phyloP scores from a whole-genome alignment of 169 alveolate genomes.

The Plasmodium falciparum region DNA sequence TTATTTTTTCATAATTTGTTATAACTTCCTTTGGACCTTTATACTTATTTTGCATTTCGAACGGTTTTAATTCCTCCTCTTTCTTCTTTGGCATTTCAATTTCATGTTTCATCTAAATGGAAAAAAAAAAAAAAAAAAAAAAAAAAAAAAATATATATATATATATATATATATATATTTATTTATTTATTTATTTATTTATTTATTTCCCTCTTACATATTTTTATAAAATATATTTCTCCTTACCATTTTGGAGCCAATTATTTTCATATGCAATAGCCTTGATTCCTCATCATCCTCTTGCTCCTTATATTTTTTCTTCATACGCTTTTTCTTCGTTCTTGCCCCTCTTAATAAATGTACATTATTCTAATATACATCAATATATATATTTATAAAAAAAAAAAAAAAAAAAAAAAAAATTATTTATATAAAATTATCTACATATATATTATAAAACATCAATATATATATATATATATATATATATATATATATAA shows the following conservation, averaged over 20 bases:
- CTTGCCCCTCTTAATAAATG: constrained; percentile 68
- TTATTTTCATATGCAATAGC: constrained; percentile 56
- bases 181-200: background rate
- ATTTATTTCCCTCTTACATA: background rate
- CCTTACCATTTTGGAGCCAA: constrained; percentile 42
- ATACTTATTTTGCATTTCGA: constrained; percentile 26
- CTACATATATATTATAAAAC: constrained; percentile 2
- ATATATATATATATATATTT: background rate
- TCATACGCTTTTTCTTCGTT: constrained; percentile 61
- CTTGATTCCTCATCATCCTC: constrained; percentile 66
- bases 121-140: background rate
- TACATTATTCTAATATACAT: constrained; percentile 32
- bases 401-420: constrained; percentile 2
- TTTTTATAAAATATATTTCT: background rate
- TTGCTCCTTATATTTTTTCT: constrained; percentile 56
- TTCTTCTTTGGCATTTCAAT: constrained; percentile 32
- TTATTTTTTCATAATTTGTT: constrained; percentile 44
- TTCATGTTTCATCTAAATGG: constrained; percentile 64
- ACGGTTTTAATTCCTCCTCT: background rate
- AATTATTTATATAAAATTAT: background rate
- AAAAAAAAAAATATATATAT: too few relatives aligned
- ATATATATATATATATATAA: background rate
- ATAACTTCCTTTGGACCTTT: constrained; percentile 31
- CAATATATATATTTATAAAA: background rate
- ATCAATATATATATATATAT: background rate